Evolutionary conservation across 768 basidiomycete species (phyloP), one percentile per base, ranked within the genome.

Genomic region (Hypsizygus marmoreus): DNA sequence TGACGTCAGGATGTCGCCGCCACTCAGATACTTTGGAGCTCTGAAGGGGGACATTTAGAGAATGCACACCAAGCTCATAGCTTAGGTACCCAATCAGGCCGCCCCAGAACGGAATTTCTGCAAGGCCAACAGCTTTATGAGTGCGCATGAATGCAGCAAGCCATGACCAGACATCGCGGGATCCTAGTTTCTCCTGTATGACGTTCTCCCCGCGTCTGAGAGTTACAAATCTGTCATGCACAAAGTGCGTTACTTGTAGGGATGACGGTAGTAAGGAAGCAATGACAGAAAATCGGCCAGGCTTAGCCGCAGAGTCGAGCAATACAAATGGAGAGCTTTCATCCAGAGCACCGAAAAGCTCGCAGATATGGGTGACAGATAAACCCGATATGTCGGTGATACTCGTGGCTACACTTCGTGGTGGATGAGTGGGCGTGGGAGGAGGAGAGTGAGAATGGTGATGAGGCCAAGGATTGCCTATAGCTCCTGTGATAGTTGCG

Each of bases 81-180:
- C 86, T 87, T 48, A 92, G 66, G 48, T 78, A 81, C 7, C 91
- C 91, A 17, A 91, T 64, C 11, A 92, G 69, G 17, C 91, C 91
- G 26, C 89, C 91, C 88, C 89, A 91, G 61, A 92, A 92, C 0
- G 89, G 90, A 33, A 82, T 62, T 8, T 81, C 73, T 6, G 71
- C 53, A 31, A 56, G 56, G 17, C 72, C 72, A 17, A 54, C 49
- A 7, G 75, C 79, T 47, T 70, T 73, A 38, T 68, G 72, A 14
- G 65, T 50, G 25, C 69, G 74, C 84, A 90, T 88, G 65, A 85
- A 90, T n/a, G 67, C 60, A 19, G 79, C 74, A 17, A 90, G 66
- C 87, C 87, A 92, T 29, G 80, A 66, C 89, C 89, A 91, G 25
- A 90, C 71, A 52, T 83, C 79, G 17, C 64, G 59, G n/a, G 68